phyloP scores from a whole-genome alignment of 208 protist genomes.

The Trypanosoma avium region DNA sequence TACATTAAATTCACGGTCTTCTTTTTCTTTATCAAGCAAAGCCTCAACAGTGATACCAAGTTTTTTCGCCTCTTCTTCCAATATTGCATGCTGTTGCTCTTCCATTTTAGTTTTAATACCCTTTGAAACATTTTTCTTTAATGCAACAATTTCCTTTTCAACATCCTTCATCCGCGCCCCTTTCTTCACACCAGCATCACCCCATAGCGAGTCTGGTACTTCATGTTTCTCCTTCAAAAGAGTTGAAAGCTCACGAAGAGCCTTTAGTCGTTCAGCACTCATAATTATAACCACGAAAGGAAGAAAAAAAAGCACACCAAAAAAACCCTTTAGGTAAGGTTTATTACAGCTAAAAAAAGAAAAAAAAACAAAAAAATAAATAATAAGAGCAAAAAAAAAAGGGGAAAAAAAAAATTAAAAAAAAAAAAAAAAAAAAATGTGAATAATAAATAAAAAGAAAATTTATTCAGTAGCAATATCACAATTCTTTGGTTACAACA shows the following conservation, averaged over 20 bases:
- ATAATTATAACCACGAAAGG: not conserved
- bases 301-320: not conserved
- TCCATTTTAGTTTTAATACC: constrained; percentile 62
- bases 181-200: constrained; percentile 62
- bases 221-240: constrained; percentile 64
- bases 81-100: constrained; percentile 52
- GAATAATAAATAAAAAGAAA: constrained; percentile 3
- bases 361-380: not conserved
- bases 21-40: constrained; percentile 32
- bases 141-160: constrained; percentile 78
- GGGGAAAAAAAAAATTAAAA: not conserved
- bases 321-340: too few species aligned
- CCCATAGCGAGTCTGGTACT: constrained; percentile 44
- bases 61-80: constrained; percentile 58
- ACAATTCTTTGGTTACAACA: too few species aligned
- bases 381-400: not conserved
- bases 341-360: constrained; percentile 6
- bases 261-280: constrained; percentile 44
- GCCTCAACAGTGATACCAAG: constrained; percentile 65
- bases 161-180: constrained; percentile 91
- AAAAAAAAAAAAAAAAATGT: constrained; percentile 12
- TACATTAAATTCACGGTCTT: constrained; percentile 30
- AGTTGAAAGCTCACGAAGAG: constrained; percentile 65
- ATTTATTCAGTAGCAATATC: not conserved
- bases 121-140: constrained; percentile 62